Conservation (phyloP, 1,284 basidiomycete genomes). For the Rhodofomes roseus region DNA sequence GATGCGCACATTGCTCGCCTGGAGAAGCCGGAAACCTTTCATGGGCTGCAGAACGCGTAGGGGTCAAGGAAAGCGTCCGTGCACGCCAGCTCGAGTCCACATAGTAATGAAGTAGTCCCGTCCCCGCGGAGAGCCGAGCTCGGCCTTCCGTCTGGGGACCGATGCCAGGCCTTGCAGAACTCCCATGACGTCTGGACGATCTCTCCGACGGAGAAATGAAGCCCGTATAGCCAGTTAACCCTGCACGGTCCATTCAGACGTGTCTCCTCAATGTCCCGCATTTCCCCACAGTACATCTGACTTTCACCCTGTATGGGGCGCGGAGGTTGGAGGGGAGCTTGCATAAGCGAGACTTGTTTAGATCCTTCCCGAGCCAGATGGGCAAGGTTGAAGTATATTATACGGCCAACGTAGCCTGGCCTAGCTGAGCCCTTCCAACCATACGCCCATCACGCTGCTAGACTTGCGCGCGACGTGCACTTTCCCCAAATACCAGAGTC, state of each 20-base stretch:
- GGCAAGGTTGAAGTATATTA: too few relatives aligned
- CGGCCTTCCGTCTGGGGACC: conserved; percentile 9
- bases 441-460: background rate
- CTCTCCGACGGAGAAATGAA: background rate
- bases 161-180: background rate
- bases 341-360: background rate
- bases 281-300: background rate
- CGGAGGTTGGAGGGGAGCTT: background rate
- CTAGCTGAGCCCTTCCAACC: too few relatives aligned
- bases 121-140: conserved; percentile 7
- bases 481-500: too few relatives aligned
- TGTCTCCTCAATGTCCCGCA: too few relatives aligned
- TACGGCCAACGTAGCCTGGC: too few relatives aligned
- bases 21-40: conserved; percentile 1
- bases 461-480: background rate
- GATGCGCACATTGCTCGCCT: conserved; percentile 7
- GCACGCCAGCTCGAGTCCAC: background rate
- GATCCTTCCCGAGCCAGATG: background rate
- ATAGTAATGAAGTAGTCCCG: background rate
- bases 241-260: background rate
- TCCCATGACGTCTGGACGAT: conserved; percentile 8
- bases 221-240: background rate
- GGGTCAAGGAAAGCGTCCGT: background rate
- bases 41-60: background rate
- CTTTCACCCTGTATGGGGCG: too few relatives aligned